Conservation (phyloP, 1,139 yeast genomes). For the Kodamaea plutei region DNA sequence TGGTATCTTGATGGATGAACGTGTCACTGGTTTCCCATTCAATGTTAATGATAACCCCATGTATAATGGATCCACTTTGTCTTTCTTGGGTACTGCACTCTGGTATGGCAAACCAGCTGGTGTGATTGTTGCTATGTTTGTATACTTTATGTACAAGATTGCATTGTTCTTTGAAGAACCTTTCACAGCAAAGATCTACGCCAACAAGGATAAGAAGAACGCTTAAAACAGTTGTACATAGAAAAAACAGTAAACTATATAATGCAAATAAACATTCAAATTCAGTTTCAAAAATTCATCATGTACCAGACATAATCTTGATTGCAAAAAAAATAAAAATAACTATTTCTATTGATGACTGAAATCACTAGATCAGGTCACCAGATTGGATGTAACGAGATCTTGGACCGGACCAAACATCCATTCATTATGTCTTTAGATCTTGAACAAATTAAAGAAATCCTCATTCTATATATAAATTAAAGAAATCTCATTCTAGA, state of each 20-base stretch:
- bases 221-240: no score
- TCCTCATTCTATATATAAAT: no score
- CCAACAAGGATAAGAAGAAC: constrained; percentile 48
- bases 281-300: no score
- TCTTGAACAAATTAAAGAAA: no score
- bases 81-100: constrained; percentile 87
- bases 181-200: constrained; percentile 85
- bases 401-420: no score
- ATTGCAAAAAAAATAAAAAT: not conserved
- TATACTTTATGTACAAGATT: constrained; percentile 73
- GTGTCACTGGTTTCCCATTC: constrained; percentile 95
- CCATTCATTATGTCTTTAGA: no score
- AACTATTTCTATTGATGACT: no score
- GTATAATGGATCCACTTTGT: constrained; percentile 89
- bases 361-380: no score
- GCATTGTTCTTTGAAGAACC: constrained; percentile 94
- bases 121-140: constrained; percentile 63
- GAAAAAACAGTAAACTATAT: no score
- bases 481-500: no score
- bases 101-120: constrained; percentile 93
- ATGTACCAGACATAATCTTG: not conserved
- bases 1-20: constrained; percentile 86
- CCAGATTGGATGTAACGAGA: no score
- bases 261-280: no score
- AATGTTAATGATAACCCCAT: constrained; percentile 88